Percentiles rank a stretch among this genome's conserved stretches.
Conservation (phyloP, 2,329 filamentous ascomycete genomes). For the Colletotrichum higginsianum region DNA sequence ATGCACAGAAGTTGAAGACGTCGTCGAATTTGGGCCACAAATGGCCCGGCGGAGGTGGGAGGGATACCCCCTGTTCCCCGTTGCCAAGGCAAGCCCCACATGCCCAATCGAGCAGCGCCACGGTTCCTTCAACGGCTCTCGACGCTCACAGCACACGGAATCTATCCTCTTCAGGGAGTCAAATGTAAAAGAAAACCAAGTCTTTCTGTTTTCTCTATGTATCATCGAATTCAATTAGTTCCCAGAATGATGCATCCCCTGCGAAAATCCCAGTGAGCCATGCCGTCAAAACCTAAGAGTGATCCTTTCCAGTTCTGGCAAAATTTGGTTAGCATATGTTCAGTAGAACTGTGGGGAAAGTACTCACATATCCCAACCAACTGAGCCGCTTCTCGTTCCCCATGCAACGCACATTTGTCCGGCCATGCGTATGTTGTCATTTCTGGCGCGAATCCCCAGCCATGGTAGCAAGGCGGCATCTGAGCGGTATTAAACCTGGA, state of each 20-base stretch:
- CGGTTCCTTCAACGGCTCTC: constrained; percentile 1
- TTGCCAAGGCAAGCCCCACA: not conserved
- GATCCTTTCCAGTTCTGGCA: not conserved
- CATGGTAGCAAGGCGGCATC: constrained; percentile 21
- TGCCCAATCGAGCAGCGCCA: constrained; percentile 9
- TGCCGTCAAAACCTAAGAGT: not conserved
- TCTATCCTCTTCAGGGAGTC: not conserved
- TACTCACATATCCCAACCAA: constrained; percentile 31
- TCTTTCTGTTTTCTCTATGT: not conserved
- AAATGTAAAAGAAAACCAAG: not conserved
- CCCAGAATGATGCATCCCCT: not conserved
- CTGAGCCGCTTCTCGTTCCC: constrained; percentile 18
- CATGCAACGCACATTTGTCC: constrained; percentile 27
- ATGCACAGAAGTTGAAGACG: not conserved
- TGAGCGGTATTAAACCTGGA: constrained; percentile 16
- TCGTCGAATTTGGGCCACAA: constrained; percentile 14
- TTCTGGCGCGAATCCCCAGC: constrained; percentile 26
- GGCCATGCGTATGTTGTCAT: constrained; percentile 12
- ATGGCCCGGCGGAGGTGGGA: constrained; percentile 2
- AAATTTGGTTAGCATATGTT: not conserved
- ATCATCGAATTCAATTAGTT: not conserved
- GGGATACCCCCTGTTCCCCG: constrained; percentile 4
- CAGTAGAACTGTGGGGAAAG: not conserved
- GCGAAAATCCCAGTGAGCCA: not conserved
- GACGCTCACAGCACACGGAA: not conserved